phyloP scores from a whole-genome alignment of 495 filamentous ascomycete genomes.

The Staphylotrichum tortipilum region DNA sequence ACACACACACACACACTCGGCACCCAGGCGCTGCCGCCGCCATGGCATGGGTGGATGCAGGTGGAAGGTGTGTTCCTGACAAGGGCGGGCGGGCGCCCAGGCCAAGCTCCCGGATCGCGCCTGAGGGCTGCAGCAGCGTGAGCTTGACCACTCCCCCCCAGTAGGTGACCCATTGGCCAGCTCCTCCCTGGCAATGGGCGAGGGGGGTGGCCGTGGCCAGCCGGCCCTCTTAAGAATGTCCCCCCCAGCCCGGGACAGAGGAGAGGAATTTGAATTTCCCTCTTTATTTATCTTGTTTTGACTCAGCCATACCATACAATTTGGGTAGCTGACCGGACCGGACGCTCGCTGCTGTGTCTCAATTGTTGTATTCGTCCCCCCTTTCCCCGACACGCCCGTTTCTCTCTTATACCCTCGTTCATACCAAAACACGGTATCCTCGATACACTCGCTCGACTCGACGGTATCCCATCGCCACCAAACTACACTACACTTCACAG shows the following conservation, averaged over 20 bases:
- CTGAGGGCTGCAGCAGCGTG: slow-evolving; percentile 11
- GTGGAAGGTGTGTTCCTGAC: neutral
- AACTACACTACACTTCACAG: neutral
- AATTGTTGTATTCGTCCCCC: too few relatives aligned
- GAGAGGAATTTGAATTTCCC: slow-evolving; percentile 3
- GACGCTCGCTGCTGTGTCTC: neutral
- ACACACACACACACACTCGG: too few relatives aligned
- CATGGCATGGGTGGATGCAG: neutral
- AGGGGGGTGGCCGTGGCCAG: too few relatives aligned
- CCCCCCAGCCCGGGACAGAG: slow-evolving; percentile 1
- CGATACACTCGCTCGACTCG: slow-evolving; percentile 5
- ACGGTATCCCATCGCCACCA: too few relatives aligned
- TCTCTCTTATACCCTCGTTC: neutral
- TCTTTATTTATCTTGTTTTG: slow-evolving; percentile 6
- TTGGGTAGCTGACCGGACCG: too few relatives aligned
- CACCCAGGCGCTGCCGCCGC: too few relatives aligned
- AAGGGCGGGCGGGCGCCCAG: neutral
- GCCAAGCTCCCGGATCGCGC: slow-evolving; percentile 10
- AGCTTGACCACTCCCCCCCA: too few relatives aligned
- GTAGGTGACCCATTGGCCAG: too few relatives aligned
- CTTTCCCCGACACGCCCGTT: neutral
- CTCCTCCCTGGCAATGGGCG: neutral
- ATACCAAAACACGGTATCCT: neutral
- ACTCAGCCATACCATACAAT: neutral
- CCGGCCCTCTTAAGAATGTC: slow-evolving; percentile 2